Evolutionary conservation across 352 stramenopile species (phyloP).

Genomic region (Sclerospora graminicola): DNA sequence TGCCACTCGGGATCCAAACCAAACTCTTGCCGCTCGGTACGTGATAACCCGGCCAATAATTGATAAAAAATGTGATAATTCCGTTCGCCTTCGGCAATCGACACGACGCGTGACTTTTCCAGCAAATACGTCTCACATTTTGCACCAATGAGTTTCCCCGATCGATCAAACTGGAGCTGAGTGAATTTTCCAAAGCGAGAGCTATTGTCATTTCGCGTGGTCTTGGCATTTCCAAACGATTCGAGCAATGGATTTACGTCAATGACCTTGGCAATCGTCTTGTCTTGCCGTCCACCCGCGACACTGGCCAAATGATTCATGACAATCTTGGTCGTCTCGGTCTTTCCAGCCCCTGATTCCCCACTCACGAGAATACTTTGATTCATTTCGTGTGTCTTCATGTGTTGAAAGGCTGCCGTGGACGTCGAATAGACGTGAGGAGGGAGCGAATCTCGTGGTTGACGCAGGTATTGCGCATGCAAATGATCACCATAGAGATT

Average conservation of each 20-base stretch:
- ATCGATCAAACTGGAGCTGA: slow-evolving; percentile 78
- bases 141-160: slow-evolving; percentile 71
- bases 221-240: slow-evolving; percentile 93
- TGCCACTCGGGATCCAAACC: slow-evolving; percentile 48
- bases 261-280: slow-evolving; percentile 87
- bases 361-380: slow-evolving; percentile 85
- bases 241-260: slow-evolving; percentile 89
- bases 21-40: slow-evolving; percentile 42
- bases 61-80: slow-evolving; percentile 99
- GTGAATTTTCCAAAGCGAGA: slow-evolving; percentile 88
- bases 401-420: slow-evolving; percentile 79
- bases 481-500: slow-evolving; percentile 86
- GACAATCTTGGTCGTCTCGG: slow-evolving; percentile 95
- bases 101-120: slow-evolving; percentile 93
- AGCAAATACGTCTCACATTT: slow-evolving; percentile 93
- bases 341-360: slow-evolving; percentile 89
- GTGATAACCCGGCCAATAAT: slow-evolving; percentile 59
- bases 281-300: slow-evolving; percentile 75
- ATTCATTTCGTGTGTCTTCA: slow-evolving; percentile 66
- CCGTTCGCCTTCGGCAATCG: slow-evolving; percentile 91
- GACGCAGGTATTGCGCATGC: slow-evolving; percentile 73
- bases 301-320: slow-evolving; percentile 85
- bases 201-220: slow-evolving; percentile 89
- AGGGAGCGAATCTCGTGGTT: slow-evolving; percentile 48
- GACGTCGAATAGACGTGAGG: slow-evolving; percentile 85